phyloP scores from a whole-genome alignment of 2,329 filamentous ascomycete genomes.

The Colletotrichum cuscutae region DNA sequence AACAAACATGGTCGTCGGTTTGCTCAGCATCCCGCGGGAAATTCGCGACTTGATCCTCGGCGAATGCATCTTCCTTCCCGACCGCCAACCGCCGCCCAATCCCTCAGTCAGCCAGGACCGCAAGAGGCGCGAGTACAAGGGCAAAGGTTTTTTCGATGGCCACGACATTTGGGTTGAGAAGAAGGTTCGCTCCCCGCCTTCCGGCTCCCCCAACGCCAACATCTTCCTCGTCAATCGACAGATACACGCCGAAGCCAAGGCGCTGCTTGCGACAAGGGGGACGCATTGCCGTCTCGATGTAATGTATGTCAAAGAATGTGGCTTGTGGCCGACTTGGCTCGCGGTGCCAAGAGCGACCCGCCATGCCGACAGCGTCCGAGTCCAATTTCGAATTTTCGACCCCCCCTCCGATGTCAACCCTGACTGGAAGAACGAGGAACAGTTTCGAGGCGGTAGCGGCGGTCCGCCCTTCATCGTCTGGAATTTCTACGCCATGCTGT shows the following conservation, averaged over 20 bases:
- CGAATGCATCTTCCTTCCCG: slow-evolving; percentile 31
- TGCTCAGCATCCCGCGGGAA: slow-evolving; percentile 34
- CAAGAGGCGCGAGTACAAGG: slow-evolving; percentile 35
- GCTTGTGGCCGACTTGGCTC: slow-evolving; percentile 37
- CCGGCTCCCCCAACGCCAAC: slow-evolving; percentile 29
- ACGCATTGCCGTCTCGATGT: slow-evolving; percentile 34
- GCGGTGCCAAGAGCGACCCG: slow-evolving; percentile 33
- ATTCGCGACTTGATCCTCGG: slow-evolving; percentile 35
- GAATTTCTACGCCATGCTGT: slow-evolving; percentile 36
- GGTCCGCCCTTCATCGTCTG: slow-evolving; percentile 35
- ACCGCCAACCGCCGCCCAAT: slow-evolving; percentile 21
- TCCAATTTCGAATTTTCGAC: slow-evolving; percentile 37
- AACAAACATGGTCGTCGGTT: slow-evolving; percentile 26
- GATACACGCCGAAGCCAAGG: slow-evolving; percentile 33
- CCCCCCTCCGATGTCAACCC: slow-evolving; percentile 32
- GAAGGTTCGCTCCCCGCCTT: slow-evolving; percentile 11
- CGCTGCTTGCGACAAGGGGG: slow-evolving; percentile 25
- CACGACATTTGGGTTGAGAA: slow-evolving; percentile 36
- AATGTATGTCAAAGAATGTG: slow-evolving; percentile 37
- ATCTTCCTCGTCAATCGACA: slow-evolving; percentile 36
- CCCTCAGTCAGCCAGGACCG: slow-evolving; percentile 31
- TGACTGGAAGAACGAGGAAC: slow-evolving; percentile 34
- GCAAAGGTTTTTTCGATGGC: slow-evolving; percentile 32
- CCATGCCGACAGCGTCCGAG: slow-evolving; percentile 31
- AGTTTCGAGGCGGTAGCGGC: slow-evolving; percentile 33